Conservation (phyloP, 352 stramenopile genomes). For the Aphanomyces cochlioides region DNA sequence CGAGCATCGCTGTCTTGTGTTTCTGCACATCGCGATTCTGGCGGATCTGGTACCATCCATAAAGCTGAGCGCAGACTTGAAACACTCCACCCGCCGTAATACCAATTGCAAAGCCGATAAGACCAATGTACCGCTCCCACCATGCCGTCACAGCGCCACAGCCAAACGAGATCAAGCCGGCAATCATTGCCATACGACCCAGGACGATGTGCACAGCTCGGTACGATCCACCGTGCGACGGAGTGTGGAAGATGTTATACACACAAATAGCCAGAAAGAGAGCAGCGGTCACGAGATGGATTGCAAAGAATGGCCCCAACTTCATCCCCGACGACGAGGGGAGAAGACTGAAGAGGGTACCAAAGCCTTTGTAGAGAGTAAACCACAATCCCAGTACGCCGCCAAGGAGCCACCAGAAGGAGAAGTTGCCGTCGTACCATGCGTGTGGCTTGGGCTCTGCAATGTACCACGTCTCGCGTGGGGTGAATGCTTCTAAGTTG, state of each 20-base stretch:
- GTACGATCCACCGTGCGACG: background rate
- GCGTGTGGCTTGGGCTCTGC: background rate
- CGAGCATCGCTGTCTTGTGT: background rate
- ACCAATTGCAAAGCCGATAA: background rate
- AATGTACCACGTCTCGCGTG: background rate
- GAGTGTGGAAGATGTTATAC: conserved; percentile 22
- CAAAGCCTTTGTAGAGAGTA: conserved; percentile 6
- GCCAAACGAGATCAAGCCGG: background rate
- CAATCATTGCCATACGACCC: conserved; percentile 6
- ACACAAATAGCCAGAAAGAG: conserved; percentile 12
- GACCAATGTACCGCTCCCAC: conserved; percentile 10
- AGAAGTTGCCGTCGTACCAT: conserved; percentile 14
- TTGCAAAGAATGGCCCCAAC: background rate
- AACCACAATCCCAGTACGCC: conserved; percentile 6
- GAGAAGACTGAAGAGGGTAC: background rate
- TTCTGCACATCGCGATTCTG: background rate
- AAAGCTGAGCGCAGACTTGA: background rate
- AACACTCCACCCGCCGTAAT: conserved; percentile 3
- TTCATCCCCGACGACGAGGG: background rate
- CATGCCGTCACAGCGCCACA: background rate
- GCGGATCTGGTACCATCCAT: conserved; percentile 13
- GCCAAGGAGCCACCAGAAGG: conserved; percentile 14
- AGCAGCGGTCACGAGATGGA: conserved; percentile 12
- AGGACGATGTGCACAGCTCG: conserved; percentile 1
- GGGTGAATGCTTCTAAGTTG: background rate